Conservation (phyloP, 352 stramenopile genomes). For the Phytopythium aichiense region DNA sequence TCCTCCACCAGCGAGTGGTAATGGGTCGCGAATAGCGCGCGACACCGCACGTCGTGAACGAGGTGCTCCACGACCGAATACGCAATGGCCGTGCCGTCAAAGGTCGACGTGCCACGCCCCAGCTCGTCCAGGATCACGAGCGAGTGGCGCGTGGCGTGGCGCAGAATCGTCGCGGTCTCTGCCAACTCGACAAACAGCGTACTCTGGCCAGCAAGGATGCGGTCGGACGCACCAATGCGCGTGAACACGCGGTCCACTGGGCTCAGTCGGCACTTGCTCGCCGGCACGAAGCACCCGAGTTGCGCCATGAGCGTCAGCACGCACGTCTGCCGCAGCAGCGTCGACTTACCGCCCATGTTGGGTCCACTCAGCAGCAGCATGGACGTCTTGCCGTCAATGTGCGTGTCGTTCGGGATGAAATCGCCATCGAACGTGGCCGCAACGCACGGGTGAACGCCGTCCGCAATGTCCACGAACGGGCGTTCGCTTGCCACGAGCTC, state of each 20-base stretch:
- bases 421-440: constrained; percentile 76
- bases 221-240: constrained; percentile 97
- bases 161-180: constrained; percentile 97
- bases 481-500: constrained; percentile 76
- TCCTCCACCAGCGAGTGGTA: constrained; percentile 96
- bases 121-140: constrained; percentile 99
- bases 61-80: constrained; percentile 96
- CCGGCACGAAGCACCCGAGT: constrained; percentile 98
- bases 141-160: constrained; percentile 93
- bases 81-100: constrained; percentile 98
- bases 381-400: constrained; percentile 54
- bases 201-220: constrained; percentile 97
- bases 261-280: constrained; percentile 90
- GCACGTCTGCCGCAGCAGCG: constrained; percentile 97
- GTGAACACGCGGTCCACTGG: constrained; percentile 99
- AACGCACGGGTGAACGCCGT: constrained; percentile 95
- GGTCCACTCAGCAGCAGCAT: constrained; percentile 95
- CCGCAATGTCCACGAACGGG: constrained; percentile 88
- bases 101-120: constrained; percentile 97
- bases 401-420: constrained; percentile 98
- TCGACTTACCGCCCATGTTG: constrained; percentile 99
- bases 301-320: constrained; percentile 98
- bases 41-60: constrained; percentile 80
- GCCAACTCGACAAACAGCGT: constrained; percentile 99
- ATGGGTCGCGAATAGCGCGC: constrained; percentile 98